phyloP scores from a whole-genome alignment of 2,329 filamentous ascomycete genomes.

The Talaromyces sp. region DNA sequence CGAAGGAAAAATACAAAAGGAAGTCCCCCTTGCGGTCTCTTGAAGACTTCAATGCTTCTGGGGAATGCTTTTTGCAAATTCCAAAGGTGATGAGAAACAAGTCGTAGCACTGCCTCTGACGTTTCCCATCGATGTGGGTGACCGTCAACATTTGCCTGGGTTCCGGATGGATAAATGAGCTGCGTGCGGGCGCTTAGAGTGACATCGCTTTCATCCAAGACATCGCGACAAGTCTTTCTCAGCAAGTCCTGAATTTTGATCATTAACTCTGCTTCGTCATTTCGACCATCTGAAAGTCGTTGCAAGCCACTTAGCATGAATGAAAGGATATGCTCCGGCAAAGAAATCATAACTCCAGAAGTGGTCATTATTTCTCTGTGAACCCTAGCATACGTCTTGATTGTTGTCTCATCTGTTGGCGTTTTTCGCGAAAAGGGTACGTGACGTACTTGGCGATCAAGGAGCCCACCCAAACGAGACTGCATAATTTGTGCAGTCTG shows the following conservation, averaged over 20 bases:
- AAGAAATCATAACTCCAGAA: constrained; percentile 52
- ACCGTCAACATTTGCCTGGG: neutral
- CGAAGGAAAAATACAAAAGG: neutral
- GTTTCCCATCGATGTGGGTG: neutral
- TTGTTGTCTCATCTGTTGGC: constrained; percentile 20
- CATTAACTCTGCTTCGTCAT: neutral
- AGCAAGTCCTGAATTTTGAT: neutral
- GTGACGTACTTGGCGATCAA: constrained; percentile 49
- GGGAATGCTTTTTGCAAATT: neutral
- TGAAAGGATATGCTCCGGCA: constrained; percentile 61
- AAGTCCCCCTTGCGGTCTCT: neutral
- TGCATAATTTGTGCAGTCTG: constrained; percentile 57
- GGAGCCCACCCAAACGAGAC: constrained; percentile 49
- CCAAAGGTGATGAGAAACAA: neutral
- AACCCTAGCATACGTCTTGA: constrained; percentile 29
- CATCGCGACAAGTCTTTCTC: neutral
- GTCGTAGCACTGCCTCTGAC: neutral
- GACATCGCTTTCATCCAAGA: neutral
- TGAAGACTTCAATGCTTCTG: neutral
- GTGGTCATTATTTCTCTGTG: constrained; percentile 39
- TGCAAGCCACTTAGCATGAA: constrained; percentile 59
- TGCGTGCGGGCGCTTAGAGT: neutral
- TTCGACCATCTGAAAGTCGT: constrained; percentile 34
- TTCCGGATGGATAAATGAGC: neutral
- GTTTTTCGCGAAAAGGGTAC: constrained; percentile 55